A percentile compares a stretch with the other conserved stretches of the same genome.
Evolutionary conservation across 345 rosid species (phyloP).

Genomic region (Melaleuca alternifolia): DNA sequence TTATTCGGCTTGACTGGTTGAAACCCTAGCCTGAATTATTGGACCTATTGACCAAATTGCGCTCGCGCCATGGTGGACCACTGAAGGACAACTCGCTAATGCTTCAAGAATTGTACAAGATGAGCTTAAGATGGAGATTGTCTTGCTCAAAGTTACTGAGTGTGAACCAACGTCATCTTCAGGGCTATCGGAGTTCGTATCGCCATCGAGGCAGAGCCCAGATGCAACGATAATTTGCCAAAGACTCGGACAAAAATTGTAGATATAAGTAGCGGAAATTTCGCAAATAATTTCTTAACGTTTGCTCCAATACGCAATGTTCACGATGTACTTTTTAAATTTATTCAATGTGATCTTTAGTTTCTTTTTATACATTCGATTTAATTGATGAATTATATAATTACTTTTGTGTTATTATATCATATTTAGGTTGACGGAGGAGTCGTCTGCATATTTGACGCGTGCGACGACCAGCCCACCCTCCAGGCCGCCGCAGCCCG

Average conservation of each 20-base stretch:
- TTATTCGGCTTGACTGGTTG: not conserved
- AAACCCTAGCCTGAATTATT: not conserved
- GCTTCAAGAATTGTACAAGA: not conserved
- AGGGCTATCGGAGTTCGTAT: not conserved
- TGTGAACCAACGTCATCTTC: not conserved
- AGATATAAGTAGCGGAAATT: not conserved
- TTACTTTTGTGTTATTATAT: too few species aligned
- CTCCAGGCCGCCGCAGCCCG: not conserved
- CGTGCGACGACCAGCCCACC: not conserved
- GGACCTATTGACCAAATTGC: not conserved
- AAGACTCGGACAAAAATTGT: not conserved
- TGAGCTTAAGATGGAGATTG: not conserved
- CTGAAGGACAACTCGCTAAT: not conserved
- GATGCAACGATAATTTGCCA: not conserved
- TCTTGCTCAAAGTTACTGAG: not conserved
- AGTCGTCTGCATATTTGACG: too few species aligned
- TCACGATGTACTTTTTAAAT: too few species aligned
- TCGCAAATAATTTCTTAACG: too few species aligned
- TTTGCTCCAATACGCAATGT: too few species aligned
- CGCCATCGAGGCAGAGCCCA: not conserved
- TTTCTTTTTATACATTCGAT: too few species aligned
- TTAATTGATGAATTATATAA: too few species aligned
- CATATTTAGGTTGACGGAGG: too few species aligned
- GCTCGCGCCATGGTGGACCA: not conserved
- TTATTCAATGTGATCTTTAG: too few species aligned